Conservation (phyloP, 2,329 filamentous ascomycete species). For the Dactylellina drechsleri region DNA sequence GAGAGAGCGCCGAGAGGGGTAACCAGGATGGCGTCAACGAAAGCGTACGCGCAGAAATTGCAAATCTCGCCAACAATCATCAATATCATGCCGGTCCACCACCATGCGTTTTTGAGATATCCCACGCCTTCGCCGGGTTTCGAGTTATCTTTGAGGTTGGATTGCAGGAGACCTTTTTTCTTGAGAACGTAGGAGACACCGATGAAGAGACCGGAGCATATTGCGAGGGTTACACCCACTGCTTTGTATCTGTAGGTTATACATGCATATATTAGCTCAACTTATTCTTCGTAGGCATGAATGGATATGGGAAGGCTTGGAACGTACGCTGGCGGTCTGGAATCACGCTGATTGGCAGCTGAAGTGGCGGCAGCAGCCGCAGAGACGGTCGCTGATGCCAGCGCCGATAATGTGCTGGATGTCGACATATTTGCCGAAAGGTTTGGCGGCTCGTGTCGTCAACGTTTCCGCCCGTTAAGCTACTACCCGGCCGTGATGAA, state of each 20-base stretch:
- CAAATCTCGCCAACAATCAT: conserved; percentile 98
- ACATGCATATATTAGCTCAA: conserved; percentile 8
- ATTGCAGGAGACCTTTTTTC: conserved; percentile 88
- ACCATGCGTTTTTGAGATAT: conserved; percentile 92
- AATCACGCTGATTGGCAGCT: background rate
- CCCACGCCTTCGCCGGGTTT: conserved; percentile 95
- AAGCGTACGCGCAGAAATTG: conserved; percentile 97
- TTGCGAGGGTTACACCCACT: conserved; percentile 84
- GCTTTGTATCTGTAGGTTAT: conserved; percentile 72
- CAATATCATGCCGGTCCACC: conserved; percentile 94
- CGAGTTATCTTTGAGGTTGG: conserved; percentile 96
- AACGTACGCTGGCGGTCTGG: conserved; percentile 43
- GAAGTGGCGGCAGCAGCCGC: conserved; percentile 37
- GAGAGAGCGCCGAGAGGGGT: conserved; percentile 90
- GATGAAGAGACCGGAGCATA: conserved; percentile 90
- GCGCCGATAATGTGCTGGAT: conserved; percentile 7
- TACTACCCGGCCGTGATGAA: too few relatives aligned
- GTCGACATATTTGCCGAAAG: conserved; percentile 26
- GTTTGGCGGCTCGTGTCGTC: conserved; percentile 18
- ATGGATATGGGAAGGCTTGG: background rate
- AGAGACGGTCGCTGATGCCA: conserved; percentile 34
- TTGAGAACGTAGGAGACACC: conserved; percentile 95
- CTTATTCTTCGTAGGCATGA: background rate
- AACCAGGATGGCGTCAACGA: conserved; percentile 94
- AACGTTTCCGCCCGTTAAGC: too few relatives aligned